Base-by-base conservation (phyloP, 192 early-diverging fungal genomes). In the Oehlia diaphana region DNA sequence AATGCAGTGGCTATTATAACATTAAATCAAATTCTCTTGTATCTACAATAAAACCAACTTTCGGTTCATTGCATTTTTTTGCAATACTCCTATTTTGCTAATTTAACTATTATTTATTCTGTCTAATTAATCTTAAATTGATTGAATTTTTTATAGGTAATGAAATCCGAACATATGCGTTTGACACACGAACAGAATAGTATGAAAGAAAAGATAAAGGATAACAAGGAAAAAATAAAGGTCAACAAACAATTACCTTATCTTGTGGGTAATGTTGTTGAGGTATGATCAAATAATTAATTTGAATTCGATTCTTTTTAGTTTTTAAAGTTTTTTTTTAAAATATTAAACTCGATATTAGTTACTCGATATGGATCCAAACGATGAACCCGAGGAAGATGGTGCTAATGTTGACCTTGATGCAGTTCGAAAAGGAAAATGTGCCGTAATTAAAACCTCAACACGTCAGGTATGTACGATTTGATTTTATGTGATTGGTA, bases 161-260 rank as follows among this genome's bases (percentile, higher is more conserved):
- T 99, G 89, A 96, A 95, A 79, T 94, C 92, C 72, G 98, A 99
- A 86, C 91, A 92, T 82, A 87, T 88, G 76, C 92, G 97, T n/a
- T 86, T 99, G 35, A 83, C 88, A 47, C 95, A 97, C 84, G 98
- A 99, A 85, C 94, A 97, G 81, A 86, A 82, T 42, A 89, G 90
- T 66, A 95, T 95, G 93, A 92, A 93, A 79, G 96, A 93, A 75
- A 92, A 93, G 77, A 99, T 99, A 82, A 97, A 96, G 86, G 96
- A 98, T 74, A 99, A 98, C 87, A 92, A 95, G 84, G 95, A 99
- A 81, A 99, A 99, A 87, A 96, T 99, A 86, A 97, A 96, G 86
- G 87, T 98, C 84, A 97, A 98, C 88, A 96, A 95, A 87, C 96
- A 98, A 86, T 88, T 98, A 69, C 98, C 98, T 53, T 98, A 98